phyloP scores from a whole-genome alignment of 106 monocot genomes.

The Triglochin maritima region DNA sequence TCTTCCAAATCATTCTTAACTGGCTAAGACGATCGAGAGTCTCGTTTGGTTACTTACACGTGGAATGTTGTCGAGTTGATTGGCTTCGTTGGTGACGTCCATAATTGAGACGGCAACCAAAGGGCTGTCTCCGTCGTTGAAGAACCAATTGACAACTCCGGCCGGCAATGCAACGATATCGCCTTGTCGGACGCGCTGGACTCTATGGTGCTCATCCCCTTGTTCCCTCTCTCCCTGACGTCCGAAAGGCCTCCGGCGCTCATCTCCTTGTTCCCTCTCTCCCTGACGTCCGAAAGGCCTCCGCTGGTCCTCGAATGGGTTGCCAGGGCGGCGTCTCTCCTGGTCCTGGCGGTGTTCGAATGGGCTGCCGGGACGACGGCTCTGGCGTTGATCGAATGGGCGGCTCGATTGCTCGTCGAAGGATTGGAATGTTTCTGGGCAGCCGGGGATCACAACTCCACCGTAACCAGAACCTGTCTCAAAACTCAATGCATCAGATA shows the following conservation, averaged over 20 bases:
- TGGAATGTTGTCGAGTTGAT: constrained; percentile 46
- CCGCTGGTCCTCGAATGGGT: no score
- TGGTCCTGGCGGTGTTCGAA: no score
- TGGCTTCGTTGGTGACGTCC: constrained; percentile 33
- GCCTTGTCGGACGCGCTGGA: constrained; percentile 36
- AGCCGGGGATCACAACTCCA: constrained; percentile 11
- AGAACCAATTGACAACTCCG: constrained; percentile 41
- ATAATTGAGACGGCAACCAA: constrained; percentile 23
- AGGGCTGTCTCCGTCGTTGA: constrained; percentile 46
- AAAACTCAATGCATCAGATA: neutral
- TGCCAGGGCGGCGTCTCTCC: neutral
- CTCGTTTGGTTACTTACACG: constrained; percentile 13
- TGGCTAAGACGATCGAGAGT: neutral
- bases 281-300: neutral
- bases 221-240: neutral
- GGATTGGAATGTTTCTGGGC: constrained; percentile 11
- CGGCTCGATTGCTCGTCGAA: no score
- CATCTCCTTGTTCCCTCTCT: neutral
- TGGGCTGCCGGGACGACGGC: no score
- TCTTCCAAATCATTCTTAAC: neutral
- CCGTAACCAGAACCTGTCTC: constrained; percentile 6
- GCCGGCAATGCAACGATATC: constrained; percentile 56
- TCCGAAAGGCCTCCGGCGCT: constrained; percentile 2
- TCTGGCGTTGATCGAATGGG: no score
- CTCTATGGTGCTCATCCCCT: constrained; percentile 49